Evolutionary conservation across 1,139 yeast genomes (phyloP).

Genomic region (Taphrina sp.): DNA sequence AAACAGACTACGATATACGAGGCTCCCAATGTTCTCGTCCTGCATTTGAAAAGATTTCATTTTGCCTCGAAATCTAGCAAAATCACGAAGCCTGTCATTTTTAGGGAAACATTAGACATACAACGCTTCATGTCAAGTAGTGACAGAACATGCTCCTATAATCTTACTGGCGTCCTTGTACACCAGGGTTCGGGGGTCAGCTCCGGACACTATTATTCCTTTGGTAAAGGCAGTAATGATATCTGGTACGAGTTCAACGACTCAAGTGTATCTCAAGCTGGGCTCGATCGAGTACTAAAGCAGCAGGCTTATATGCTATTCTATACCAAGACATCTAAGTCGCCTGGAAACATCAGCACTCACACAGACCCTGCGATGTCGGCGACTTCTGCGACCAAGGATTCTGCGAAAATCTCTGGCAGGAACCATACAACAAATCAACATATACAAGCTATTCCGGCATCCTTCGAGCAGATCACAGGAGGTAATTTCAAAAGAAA

Average conservation of each 20-base stretch:
- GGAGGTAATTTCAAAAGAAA: slow-evolving; percentile 20
- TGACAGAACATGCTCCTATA: slow-evolving; percentile 59
- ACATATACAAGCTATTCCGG: too few species aligned
- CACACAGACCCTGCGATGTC: too few species aligned
- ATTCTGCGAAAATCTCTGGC: too few species aligned
- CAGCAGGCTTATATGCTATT: slow-evolving; percentile 90
- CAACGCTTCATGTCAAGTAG: slow-evolving; percentile 55
- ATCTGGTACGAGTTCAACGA: slow-evolving; percentile 94
- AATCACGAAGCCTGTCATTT: slow-evolving; percentile 79
- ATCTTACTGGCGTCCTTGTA: slow-evolving; percentile 78
- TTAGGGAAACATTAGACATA: slow-evolving; percentile 73
- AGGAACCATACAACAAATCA: too few species aligned
- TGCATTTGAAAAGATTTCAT: slow-evolving; percentile 86
- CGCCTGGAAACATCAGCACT: too few species aligned
- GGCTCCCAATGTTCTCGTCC: slow-evolving; percentile 83
- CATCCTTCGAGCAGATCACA: slow-evolving; percentile 13
- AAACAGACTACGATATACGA: slow-evolving; percentile 71
- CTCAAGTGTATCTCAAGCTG: slow-evolving; percentile 72
- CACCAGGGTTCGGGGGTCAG: slow-evolving; percentile 93
- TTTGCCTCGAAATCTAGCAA: slow-evolving; percentile 58
- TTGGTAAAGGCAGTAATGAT: slow-evolving; percentile 87
- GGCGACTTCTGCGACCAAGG: too few species aligned
- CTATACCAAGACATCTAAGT: slow-evolving; percentile 51
- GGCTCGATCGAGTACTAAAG: slow-evolving; percentile 69
- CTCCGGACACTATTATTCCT: slow-evolving; percentile 90